These are phyloP conservation scores for Cladorrhinum sp. DNA, from an alignment of 2,329 filamentous ascomycete species.

Conservation along the genomic window DNA sequence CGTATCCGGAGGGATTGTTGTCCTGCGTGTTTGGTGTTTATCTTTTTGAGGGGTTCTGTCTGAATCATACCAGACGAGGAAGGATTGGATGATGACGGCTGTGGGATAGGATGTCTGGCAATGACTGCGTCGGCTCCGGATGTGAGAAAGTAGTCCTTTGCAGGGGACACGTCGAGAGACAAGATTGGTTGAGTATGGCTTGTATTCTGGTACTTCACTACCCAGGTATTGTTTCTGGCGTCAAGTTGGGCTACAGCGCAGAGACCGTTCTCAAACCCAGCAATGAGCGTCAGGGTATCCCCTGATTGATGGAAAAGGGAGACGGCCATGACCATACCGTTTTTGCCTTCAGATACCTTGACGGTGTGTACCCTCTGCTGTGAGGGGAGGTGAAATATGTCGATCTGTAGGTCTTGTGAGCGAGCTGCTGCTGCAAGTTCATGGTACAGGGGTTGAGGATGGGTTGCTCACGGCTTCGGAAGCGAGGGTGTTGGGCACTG, in stretches of 20 bases:
- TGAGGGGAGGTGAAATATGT: conserved; percentile 79
- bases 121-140: conserved; percentile 79
- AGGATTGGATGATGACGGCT: too few species aligned
- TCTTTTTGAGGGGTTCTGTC: conserved; percentile 53
- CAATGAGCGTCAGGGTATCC: conserved; percentile 58
- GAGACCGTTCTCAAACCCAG: conserved; percentile 83
- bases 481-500: conserved; percentile 74
- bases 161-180: conserved; percentile 60
- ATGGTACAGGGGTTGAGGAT: not conserved
- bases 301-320: conserved; percentile 51
- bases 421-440: not conserved
- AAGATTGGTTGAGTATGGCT: conserved; percentile 78
- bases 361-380: conserved; percentile 65
- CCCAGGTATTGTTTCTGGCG: conserved; percentile 42
- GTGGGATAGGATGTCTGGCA: conserved; percentile 69
- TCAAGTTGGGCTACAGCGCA: conserved; percentile 61
- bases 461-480: conserved; percentile 60
- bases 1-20: conserved; percentile 79
- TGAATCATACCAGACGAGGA: conserved; percentile 13
- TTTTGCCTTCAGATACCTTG: conserved; percentile 43
- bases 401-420: conserved; percentile 51
- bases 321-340: conserved; percentile 89
- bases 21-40: conserved; percentile 83
- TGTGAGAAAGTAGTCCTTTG: conserved; percentile 64
- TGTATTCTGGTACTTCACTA: conserved; percentile 59